Base-by-base conservation (phyloP, 805 yeast genomes). In the Suhomyces sp. region DNA sequence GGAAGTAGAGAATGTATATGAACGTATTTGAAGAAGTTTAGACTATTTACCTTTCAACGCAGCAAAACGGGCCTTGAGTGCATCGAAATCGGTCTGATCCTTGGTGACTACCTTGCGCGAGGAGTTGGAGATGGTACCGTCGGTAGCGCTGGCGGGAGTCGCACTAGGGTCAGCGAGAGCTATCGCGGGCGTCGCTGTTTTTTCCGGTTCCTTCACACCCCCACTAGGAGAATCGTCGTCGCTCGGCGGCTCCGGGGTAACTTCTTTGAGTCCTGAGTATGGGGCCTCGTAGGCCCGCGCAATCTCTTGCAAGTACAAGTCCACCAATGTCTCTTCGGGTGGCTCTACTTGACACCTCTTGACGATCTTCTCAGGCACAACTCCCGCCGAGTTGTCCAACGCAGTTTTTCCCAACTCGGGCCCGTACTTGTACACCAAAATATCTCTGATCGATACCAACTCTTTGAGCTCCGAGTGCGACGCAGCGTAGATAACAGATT, bases 391-490 rank as follows among this genome's bases (percentile, higher is more conserved):
- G 60, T 84, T 83, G 2, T 82, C 87, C 22, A 79, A 47, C 0
- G 87, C 89, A 4, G 66, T 71, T 42, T 72, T 73, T 3, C 80
- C 78, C 64, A 85, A 89, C 51, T 89, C 96, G 7, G 74, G 69
- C 5, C 96, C 94, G 66, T 82, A 87, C 59, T 84, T 82, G 47
- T 73, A 73, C 1, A 81, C 73, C 48, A 91, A 70, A 29, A 87
- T 55, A 35, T 90, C 96, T 48, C 83, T 77, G 40, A 89, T 73
- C 7, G 74, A 76, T 3, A 64, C 66, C 50, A 91, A 64, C 64
- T 90, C 97, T 66, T 87, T 88, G 49, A 90, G 76, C 58, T 90
- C 96, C 1, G 92, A 81, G 57, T 84, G 83, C 17, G 86, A 81
- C 1, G 92, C 83, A 4, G 91, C 77, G 64, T 78, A 88, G 0